Evolutionary conservation across 169 alveolate genomes (phyloP), one percentile per base, ranked within the genome.

Genomic region (Plasmodium knowlesi): DNA sequence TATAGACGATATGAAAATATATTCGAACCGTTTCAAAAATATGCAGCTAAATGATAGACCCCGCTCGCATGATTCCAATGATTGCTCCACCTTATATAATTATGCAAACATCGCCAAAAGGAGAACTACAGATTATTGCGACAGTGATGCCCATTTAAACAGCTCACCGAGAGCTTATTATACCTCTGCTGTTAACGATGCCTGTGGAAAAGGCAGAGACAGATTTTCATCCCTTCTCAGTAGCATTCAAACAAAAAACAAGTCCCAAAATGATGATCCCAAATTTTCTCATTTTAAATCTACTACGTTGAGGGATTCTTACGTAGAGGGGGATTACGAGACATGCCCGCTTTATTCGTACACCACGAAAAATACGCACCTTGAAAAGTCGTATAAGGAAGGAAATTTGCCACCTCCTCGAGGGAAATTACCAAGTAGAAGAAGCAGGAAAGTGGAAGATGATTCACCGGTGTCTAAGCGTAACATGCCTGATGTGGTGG

Each of bases 51-150:
- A 53, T 85, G 43, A 4, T 30, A 85, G 86, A 34, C 19, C 85
- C n/a, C 22, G 30, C 3, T 85, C 93, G 41, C 79, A 85, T 72
- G 81, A 30, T 1, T 73, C 93, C 16, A 85, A 85, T 43, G 93
- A 85, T 46, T 61, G 43, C 41, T 85, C 93, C 25, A 85, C 86
- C 25, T 50, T 85, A 53, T 85, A 74, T 74, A 85, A 85, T 74
- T 85, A 85, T 50, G 80, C 22, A 25, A 85, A 74, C 53, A 32
- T 50, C 41, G 19, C 93, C 37, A 85, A 85, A 39, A n/a, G 16
- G 14, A 16, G 32, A 83, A 30, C 83, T 22, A 83, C 16, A 25
- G 79, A 50, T 22, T 83, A 25, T 19, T 67, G 28, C 19, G 71
- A 19, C n/a, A 67, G 53, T 83, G 50, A 41, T 70, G 83, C 6